Conservation (phyloP, 1,284 basidiomycete species). For the Chalciporus sp. region DNA sequence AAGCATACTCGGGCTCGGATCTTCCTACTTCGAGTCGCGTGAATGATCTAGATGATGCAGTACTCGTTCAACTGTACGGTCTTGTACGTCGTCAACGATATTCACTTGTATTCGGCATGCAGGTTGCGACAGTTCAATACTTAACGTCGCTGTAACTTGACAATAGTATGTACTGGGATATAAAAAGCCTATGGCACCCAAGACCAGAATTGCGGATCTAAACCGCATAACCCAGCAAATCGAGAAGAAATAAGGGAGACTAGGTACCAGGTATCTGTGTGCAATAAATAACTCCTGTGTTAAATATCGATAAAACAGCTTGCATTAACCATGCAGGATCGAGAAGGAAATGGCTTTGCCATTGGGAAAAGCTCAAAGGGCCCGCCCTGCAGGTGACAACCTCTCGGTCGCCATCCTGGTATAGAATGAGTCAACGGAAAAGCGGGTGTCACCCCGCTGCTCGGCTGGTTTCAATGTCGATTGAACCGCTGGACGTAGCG, state of each 20-base stretch:
- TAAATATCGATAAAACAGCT: constrained; percentile 30
- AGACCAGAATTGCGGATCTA: constrained; percentile 9
- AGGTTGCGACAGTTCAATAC: not conserved
- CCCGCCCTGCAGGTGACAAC: constrained; percentile 15
- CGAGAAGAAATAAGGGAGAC: constrained; percentile 5
- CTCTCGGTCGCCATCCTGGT: constrained; percentile 22
- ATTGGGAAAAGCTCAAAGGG: constrained; percentile 18
- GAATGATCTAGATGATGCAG: too few species aligned
- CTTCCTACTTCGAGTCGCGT: too few species aligned
- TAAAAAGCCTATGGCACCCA: constrained; percentile 8
- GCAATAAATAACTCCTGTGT: constrained; percentile 1
- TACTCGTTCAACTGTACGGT: too few species aligned
- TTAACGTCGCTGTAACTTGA: not conserved
- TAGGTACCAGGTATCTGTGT: constrained; percentile 7
- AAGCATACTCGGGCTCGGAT: not conserved
- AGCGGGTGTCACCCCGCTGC: constrained; percentile 15
- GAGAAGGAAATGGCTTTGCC: not conserved
- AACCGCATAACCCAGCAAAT: constrained; percentile 10
- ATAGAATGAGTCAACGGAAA: constrained; percentile 35
- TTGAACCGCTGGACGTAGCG: constrained; percentile 20
- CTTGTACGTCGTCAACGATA: not conserved
- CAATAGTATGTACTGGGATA: not conserved
- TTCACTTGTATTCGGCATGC: not conserved
- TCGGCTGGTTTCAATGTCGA: constrained; percentile 1
- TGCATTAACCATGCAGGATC: not conserved